These are phyloP conservation scores for Penstemon eatonii DNA, from an alignment of 257 asterid species.

Conservation along the genomic window DNA sequence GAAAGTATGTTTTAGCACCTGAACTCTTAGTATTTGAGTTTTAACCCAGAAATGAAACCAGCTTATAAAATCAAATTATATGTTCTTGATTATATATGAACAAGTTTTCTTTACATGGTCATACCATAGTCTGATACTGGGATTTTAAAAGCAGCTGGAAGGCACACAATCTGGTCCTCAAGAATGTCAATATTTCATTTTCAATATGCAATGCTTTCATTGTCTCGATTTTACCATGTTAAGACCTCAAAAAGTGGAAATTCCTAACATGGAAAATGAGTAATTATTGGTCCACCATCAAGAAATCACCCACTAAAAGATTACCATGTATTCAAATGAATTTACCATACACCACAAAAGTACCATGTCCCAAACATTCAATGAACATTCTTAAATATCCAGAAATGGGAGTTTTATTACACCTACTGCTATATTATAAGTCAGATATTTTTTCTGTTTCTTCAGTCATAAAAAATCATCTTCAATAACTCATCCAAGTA, in stretches of 20 bases:
- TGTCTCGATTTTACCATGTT: neutral
- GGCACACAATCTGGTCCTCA: neutral
- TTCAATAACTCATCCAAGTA: constrained; percentile 11
- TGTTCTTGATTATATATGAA: neutral
- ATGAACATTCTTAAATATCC: constrained; percentile 1
- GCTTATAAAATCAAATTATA: constrained; percentile 2
- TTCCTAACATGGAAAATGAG: neutral
- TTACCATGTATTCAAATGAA: neutral
- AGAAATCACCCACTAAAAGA: too few relatives aligned
- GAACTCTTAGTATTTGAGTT: neutral
- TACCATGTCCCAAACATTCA: neutral
- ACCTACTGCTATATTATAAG: neutral
- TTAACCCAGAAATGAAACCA: constrained; percentile 6
- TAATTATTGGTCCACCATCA: too few relatives aligned
- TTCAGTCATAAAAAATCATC: neutral
- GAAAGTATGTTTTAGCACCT: neutral
- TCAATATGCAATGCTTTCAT: neutral
- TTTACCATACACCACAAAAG: neutral
- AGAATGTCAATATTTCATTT: neutral
- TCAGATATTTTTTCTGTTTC: neutral
- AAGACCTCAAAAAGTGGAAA: constrained; percentile 1
- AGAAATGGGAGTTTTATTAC: neutral
- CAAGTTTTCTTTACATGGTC: neutral
- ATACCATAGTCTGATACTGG: neutral
- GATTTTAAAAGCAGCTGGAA: neutral